A percentile compares a stretch with the other conserved stretches of the same genome.
Evolutionary conservation across 2,329 filamentous ascomycete genomes (phyloP).

Genomic region (Metarhizium guizhouense): DNA sequence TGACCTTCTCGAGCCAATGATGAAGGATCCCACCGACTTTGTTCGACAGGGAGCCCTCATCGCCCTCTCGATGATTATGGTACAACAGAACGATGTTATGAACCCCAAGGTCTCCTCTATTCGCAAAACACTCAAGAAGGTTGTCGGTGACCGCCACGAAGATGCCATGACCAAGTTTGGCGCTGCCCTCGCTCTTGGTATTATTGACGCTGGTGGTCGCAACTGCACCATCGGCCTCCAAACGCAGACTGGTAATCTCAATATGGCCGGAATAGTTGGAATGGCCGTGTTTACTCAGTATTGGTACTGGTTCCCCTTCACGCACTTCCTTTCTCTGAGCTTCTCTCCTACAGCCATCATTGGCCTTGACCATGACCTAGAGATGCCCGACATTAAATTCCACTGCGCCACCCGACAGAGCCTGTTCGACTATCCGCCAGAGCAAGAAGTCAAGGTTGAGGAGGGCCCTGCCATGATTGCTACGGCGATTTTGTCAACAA

Average conservation of each 20-base stretch:
- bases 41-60: slow-evolving; percentile 95
- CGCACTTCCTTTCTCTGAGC: slow-evolving; percentile 90
- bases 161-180: slow-evolving; percentile 99
- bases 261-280: slow-evolving; percentile 96
- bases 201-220: slow-evolving; percentile 93
- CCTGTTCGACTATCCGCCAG: slow-evolving; percentile 94
- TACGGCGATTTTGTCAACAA: slow-evolving; percentile 91
- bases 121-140: slow-evolving; percentile 88
- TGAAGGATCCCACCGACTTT: slow-evolving; percentile 98
- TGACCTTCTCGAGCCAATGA: slow-evolving; percentile 95
- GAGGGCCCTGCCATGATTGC: slow-evolving; percentile 91
- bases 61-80: slow-evolving; percentile 92
- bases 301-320: slow-evolving; percentile 99
- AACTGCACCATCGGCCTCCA: slow-evolving; percentile 98
- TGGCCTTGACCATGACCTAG: slow-evolving; percentile 84
- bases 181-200: slow-evolving; percentile 84
- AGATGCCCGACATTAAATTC: slow-evolving; percentile 91
- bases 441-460: slow-evolving; percentile 90
- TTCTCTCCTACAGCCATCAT: slow-evolving; percentile 98
- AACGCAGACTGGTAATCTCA: slow-evolving; percentile 95
- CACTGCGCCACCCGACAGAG: slow-evolving; percentile 91
- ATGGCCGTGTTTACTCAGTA: slow-evolving; percentile 99
- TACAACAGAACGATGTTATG: slow-evolving; percentile 98
- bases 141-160: slow-evolving; percentile 88
- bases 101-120: slow-evolving; percentile 91